These are phyloP conservation scores for Medicago arabica DNA, from an alignment of 306 rosid genomes.

Conservation along the genomic window DNA sequence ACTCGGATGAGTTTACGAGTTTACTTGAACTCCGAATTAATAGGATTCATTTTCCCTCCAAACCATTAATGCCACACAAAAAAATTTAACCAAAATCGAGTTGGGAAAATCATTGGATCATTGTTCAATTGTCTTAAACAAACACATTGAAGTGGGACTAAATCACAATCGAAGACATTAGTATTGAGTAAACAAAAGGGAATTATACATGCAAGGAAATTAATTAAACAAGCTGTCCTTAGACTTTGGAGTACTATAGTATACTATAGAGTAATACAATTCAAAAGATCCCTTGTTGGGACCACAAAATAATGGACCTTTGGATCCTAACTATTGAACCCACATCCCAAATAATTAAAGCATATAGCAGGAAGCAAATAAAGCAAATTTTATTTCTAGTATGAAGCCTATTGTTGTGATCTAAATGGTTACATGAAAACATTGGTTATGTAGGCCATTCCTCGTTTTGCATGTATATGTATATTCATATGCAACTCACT, in stretches of 20 bases:
- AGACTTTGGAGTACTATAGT: conserved; percentile 30
- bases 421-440: conserved; percentile 10
- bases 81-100: too few species aligned
- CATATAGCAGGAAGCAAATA: conserved; percentile 18
- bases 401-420: conserved; percentile 24
- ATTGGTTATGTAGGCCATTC: conserved; percentile 25
- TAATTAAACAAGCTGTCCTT: conserved; percentile 31
- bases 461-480: conserved; percentile 39
- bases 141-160: neutral
- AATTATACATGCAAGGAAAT: conserved; percentile 12
- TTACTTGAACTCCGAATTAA: too few species aligned
- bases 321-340: conserved; percentile 28
- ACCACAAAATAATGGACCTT: conserved; percentile 24
- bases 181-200: conserved; percentile 26
- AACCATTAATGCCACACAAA: too few species aligned
- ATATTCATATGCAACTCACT: conserved; percentile 30
- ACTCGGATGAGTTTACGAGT: too few species aligned
- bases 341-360: conserved; percentile 35
- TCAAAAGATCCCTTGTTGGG: conserved; percentile 38
- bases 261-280: neutral
- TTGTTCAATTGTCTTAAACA: too few species aligned
- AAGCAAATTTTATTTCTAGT: conserved; percentile 10
- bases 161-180: too few species aligned
- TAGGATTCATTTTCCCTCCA: too few species aligned
- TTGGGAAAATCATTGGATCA: neutral